Evolutionary conservation across 768 basidiomycete species (phyloP).

Genomic region (Hericium rajendrae): DNA sequence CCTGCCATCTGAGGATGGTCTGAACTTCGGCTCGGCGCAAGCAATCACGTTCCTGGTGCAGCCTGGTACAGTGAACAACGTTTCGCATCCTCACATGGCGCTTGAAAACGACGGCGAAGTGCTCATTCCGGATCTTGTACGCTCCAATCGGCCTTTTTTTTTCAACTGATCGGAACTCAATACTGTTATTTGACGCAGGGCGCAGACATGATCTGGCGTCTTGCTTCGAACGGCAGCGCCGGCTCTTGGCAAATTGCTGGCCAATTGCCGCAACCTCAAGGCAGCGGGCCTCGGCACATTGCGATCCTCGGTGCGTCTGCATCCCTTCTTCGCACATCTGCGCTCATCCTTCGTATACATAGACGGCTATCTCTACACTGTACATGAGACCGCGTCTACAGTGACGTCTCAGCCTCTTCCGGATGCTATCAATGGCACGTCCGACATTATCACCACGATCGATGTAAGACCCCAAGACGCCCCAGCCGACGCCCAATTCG

Average conservation of each 20-base stretch:
- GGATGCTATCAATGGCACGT: slow-evolving; percentile 36
- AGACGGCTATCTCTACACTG: slow-evolving; percentile 41
- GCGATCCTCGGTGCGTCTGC: slow-evolving; percentile 19
- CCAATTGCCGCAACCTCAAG: slow-evolving; percentile 46
- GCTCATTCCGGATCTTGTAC: slow-evolving; percentile 56
- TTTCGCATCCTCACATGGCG: slow-evolving; percentile 61
- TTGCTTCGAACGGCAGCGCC: slow-evolving; percentile 32
- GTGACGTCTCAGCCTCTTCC: slow-evolving; percentile 52
- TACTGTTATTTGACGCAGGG: slow-evolving; percentile 30
- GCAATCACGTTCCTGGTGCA: slow-evolving; percentile 45
- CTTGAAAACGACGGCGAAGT: slow-evolving; percentile 46
- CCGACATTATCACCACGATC: slow-evolving; percentile 39
- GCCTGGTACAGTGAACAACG: not conserved
- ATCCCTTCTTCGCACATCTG: slow-evolving; percentile 1
- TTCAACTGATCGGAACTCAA: not conserved
- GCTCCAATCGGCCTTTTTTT: slow-evolving; percentile 9
- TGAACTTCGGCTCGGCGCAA: slow-evolving; percentile 26
- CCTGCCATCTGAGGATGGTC: slow-evolving; percentile 32
- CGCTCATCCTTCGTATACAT: slow-evolving; percentile 1
- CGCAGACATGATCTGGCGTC: slow-evolving; percentile 59
- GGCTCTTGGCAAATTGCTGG: slow-evolving; percentile 48
- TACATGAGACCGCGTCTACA: slow-evolving; percentile 50
- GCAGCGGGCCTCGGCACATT: slow-evolving; percentile 56
- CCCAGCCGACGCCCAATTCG: slow-evolving; percentile 30
- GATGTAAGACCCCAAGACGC: slow-evolving; percentile 37